A percentile compares a stretch with the other conserved stretches of the same genome.
Conservation (phyloP, 2,329 filamentous ascomycete species). For the Verticillium longisporum region DNA sequence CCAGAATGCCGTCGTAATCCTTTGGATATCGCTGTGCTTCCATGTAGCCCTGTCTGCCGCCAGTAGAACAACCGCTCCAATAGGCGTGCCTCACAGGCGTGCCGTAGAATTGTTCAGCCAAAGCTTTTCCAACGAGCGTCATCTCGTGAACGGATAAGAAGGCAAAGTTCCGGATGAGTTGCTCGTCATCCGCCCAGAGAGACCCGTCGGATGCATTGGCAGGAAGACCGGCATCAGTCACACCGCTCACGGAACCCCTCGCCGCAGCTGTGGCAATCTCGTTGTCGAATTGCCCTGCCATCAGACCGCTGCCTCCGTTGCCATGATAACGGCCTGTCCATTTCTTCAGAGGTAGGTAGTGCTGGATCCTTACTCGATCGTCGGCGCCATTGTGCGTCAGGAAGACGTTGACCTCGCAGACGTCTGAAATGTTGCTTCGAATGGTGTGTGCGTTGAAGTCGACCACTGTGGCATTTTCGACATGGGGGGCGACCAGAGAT, state of each 20-base stretch:
- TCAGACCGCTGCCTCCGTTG: conserved; percentile 9
- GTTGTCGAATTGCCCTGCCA: conserved; percentile 1
- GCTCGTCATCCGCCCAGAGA: conserved; percentile 10
- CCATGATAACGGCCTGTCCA: conserved; percentile 9
- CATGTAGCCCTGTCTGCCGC: conserved; percentile 48
- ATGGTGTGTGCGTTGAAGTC: neutral
- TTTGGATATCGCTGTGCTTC: conserved; percentile 43
- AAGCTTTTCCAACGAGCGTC: conserved; percentile 37
- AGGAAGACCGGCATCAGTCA: conserved; percentile 14
- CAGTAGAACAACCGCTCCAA: conserved; percentile 46
- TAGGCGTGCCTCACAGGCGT: conserved; percentile 35
- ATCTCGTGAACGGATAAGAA: conserved; percentile 34
- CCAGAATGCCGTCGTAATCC: conserved; percentile 47
- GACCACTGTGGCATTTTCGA: neutral
- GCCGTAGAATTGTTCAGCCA: conserved; percentile 42
- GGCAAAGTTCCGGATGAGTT: conserved; percentile 23
- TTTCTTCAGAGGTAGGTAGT: conserved; percentile 5
- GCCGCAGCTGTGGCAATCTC: neutral
- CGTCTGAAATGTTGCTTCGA: neutral
- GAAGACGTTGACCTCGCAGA: conserved; percentile 12
- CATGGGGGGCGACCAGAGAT: neutral
- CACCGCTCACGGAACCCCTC: conserved; percentile 10
- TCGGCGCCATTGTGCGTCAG: conserved; percentile 1
- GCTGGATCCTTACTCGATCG: conserved; percentile 8
- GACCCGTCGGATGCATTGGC: conserved; percentile 5